Base-by-base conservation (phyloP, 1,284 basidiomycete genomes). In the Puccinia novopanici region DNA sequence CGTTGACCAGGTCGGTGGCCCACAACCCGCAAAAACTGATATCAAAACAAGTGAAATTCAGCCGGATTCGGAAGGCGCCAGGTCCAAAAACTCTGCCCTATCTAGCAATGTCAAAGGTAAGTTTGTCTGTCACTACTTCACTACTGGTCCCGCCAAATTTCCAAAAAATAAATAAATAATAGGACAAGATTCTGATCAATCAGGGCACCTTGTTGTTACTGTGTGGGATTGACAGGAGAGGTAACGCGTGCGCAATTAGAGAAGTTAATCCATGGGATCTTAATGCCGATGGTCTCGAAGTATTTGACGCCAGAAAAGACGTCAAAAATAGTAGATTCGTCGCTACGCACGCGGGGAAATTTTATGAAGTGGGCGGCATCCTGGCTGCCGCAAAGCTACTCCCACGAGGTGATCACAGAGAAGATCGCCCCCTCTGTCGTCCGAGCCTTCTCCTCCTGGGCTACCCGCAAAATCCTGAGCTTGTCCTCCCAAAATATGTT, bases 231-330 rank as follows among this genome's bases (percentile, higher is more conserved):
- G 37, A 63, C 40, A 63, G 61, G 9, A 3, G 17, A 63, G n/a
- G 19, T 63, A 37, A 34, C 37, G 3, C 61, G 22, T 3, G 37
- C 19, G 1, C 9, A 40, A 63, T 63, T 63, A 19, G 9, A 19
- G 22, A 40, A 37, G 5, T n/a, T 63, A 15, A 17, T 40, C 6
- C 0, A 40, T 17, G 37, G 19, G 22, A n/a, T 40, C 37, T 17
- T 63, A 37, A 34, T n/a, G 34, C 61, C 37, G 30, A 22, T 40
- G 8, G 61, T 63, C 22, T 22, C 61, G 30, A n/a, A 37, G 5
- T 63, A 40, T 40, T 27, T 63, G 19, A 63, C 61, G 37, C 61
- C 19, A 10, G 37, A 63, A 63, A 40, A 40, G 61, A 63, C 61
- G 5, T 40, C 61, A 40, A 13, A 17, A n/a, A 19, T 63, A 12